Conservation (phyloP, 2,329 filamentous ascomycete genomes). For the Phyllosticta ampelicida region DNA sequence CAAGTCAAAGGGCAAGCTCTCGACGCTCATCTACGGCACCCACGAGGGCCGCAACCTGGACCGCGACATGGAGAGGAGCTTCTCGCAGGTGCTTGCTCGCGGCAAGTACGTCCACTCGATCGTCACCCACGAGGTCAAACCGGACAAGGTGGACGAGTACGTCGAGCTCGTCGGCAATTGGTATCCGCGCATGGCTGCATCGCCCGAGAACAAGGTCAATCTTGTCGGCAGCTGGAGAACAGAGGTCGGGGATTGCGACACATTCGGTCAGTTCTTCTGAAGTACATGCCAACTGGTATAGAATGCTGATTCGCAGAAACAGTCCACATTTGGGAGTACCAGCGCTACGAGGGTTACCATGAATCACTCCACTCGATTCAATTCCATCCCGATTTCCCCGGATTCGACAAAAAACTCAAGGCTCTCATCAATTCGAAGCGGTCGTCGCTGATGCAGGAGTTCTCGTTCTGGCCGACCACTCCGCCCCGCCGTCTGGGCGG, state of each 20-base stretch:
- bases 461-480: slow-evolving; percentile 98
- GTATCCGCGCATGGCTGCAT: slow-evolving; percentile 82
- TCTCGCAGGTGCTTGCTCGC: slow-evolving; percentile 85
- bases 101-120: slow-evolving; percentile 99
- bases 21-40: slow-evolving; percentile 91
- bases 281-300: background rate
- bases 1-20: slow-evolving; percentile 58
- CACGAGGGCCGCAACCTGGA: slow-evolving; percentile 91
- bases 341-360: slow-evolving; percentile 93
- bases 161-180: slow-evolving; percentile 77
- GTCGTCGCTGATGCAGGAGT: slow-evolving; percentile 95
- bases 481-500: slow-evolving; percentile 82
- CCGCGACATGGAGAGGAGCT: slow-evolving; percentile 89
- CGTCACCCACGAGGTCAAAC: slow-evolving; percentile 90
- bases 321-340: slow-evolving; percentile 99
- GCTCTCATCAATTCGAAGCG: slow-evolving; percentile 74
- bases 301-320: slow-evolving; percentile 13
- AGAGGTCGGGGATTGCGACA: slow-evolving; percentile 94
- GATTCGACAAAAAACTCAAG: slow-evolving; percentile 77
- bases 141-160: slow-evolving; percentile 92
- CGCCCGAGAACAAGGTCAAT: slow-evolving; percentile 85
- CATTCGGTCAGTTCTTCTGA: slow-evolving; percentile 58
- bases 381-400: slow-evolving; percentile 68
- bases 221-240: slow-evolving; percentile 97
- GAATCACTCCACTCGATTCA: slow-evolving; percentile 79